Base-by-base conservation (phyloP, 2,329 filamentous ascomycete genomes). In the Claviceps maximensis region DNA sequence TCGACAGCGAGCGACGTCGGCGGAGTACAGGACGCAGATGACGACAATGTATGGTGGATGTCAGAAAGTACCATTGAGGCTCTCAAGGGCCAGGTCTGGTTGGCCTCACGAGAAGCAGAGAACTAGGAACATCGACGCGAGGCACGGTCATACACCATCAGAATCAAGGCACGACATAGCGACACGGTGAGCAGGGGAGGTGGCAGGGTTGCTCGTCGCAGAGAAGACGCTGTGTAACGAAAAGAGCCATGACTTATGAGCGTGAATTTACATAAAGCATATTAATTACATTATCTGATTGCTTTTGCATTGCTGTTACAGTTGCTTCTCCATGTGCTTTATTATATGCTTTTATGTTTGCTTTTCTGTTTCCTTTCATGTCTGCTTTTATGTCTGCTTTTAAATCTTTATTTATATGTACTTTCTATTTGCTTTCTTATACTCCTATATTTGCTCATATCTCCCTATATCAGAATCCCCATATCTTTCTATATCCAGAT, bases 81-180 rank as follows among this genome's bases (percentile, higher is more conserved):
- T 40, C 62, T 82, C 47, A 80, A 79, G 64, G 77, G 78, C 0
- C 72, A 68, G 58, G 71, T 78, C 0, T 80, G 77, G 73, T 67
- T 80, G 53, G 72, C 71, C 19, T 72, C 71, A 2, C 64, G 69
- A 41, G 69, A 67, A 36, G 64, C 59, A 7, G 63, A 65, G 53
- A 54, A 61, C 45, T 63, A 61, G 56, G 27, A 47, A n/a, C 31
- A 19, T 38, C 47, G 17, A 13, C 23, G 15, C 45, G 15, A 38
- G 19, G 15, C 17, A 29, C 53, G 49, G 53, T 38, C 21, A 19
- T 25, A n/a, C 21, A 19, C 4, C 21, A n/a, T 41, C 13, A 8
- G 10, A 13, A 23, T 5, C 1, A 38, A 36, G 13, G 12, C 36
- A 4, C 48, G 23, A 15, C 48, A 45, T 17, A 50, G 10, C 38